phyloP scores from a whole-genome alignment of 805 yeast species.

The Metschnikowia rubicola region DNA sequence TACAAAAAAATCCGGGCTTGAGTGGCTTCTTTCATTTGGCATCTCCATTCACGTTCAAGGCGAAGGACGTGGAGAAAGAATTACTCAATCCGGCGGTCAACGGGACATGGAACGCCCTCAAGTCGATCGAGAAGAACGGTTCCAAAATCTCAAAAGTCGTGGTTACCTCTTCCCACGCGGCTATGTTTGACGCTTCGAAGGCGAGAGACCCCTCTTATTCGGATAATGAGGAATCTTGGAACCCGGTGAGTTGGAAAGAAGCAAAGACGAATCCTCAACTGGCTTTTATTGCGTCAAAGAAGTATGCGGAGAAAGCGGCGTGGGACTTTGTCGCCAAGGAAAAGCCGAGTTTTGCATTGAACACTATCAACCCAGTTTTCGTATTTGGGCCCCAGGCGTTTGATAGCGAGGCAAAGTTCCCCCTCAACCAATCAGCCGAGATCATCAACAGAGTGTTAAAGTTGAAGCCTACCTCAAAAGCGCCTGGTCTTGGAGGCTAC shows the following conservation, averaged over 20 bases:
- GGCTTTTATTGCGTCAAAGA: slow-evolving; percentile 39
- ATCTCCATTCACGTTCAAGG: slow-evolving; percentile 50
- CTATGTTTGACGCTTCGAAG: slow-evolving; percentile 13
- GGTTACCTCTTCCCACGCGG: slow-evolving; percentile 14
- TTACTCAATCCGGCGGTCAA: slow-evolving; percentile 51
- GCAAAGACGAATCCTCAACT: slow-evolving; percentile 19
- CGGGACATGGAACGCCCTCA: slow-evolving; percentile 15
- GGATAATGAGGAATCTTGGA: slow-evolving; percentile 45
- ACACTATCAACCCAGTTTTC: slow-evolving; percentile 24
- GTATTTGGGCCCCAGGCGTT: slow-evolving; percentile 28
- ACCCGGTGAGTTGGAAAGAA: slow-evolving; percentile 51
- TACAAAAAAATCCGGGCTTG: slow-evolving; percentile 48
- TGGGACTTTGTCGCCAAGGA: slow-evolving; percentile 27
- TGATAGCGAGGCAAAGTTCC: slow-evolving; percentile 27
- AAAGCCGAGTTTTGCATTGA: slow-evolving; percentile 38
- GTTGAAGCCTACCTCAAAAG: slow-evolving; percentile 17
- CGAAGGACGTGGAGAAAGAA: slow-evolving; percentile 45
- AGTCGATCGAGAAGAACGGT: slow-evolving; percentile 10
- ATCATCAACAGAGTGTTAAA: slow-evolving; percentile 40
- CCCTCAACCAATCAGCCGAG: slow-evolving; percentile 34
- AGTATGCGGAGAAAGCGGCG: slow-evolving; percentile 35
- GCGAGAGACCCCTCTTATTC: slow-evolving; percentile 29
- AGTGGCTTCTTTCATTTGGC: slow-evolving; percentile 59
- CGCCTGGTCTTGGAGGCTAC: slow-evolving; percentile 25
- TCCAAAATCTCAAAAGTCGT: slow-evolving; percentile 10